A percentile compares a stretch with the other conserved stretches of the same genome.
These are phyloP conservation scores for Salvia splendens DNA, from an alignment of 257 asterid species.

Conservation along the genomic window DNA sequence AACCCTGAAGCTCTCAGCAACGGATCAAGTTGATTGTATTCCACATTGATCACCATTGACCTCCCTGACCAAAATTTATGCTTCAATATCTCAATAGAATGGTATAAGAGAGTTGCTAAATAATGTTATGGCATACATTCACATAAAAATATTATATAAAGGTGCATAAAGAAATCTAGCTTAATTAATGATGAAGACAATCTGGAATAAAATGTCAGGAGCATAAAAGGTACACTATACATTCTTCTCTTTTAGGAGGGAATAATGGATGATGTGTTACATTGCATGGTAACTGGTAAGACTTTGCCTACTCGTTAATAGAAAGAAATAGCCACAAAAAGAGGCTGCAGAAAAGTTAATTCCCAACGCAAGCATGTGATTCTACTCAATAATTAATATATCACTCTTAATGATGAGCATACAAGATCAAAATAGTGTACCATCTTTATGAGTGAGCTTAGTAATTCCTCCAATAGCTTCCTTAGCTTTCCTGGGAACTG, in stretches of 20 bases:
- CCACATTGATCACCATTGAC: slow-evolving; percentile 99
- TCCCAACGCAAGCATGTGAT: slow-evolving; percentile 23
- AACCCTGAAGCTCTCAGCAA: too few species aligned
- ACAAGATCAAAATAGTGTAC: slow-evolving; percentile 4
- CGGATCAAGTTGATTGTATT: slow-evolving; percentile 98
- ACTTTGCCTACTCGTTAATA: slow-evolving; percentile 12
- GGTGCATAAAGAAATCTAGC: too few species aligned
- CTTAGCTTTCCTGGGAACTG: slow-evolving; percentile 98
- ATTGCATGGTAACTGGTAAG: too few species aligned
- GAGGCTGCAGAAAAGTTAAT: neutral
- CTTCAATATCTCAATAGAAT: slow-evolving; percentile 19
- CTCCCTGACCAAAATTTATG: slow-evolving; percentile 57
- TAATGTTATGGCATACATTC: slow-evolving; percentile 14
- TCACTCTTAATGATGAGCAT: slow-evolving; percentile 16
- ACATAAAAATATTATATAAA: too few species aligned
- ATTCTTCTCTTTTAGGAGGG: too few species aligned
- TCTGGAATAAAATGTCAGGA: too few species aligned
- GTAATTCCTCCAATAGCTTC: slow-evolving; percentile 99
- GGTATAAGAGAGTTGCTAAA: slow-evolving; percentile 12
- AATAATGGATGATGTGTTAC: too few species aligned
- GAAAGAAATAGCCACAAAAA: slow-evolving; percentile 14
- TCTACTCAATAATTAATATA: neutral
- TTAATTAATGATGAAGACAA: too few species aligned
- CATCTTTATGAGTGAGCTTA: slow-evolving; percentile 82
- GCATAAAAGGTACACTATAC: too few species aligned